These are phyloP conservation scores for Sporormia fimetaria DNA, from an alignment of 495 filamentous ascomycete genomes.

Conservation along the genomic window DNA sequence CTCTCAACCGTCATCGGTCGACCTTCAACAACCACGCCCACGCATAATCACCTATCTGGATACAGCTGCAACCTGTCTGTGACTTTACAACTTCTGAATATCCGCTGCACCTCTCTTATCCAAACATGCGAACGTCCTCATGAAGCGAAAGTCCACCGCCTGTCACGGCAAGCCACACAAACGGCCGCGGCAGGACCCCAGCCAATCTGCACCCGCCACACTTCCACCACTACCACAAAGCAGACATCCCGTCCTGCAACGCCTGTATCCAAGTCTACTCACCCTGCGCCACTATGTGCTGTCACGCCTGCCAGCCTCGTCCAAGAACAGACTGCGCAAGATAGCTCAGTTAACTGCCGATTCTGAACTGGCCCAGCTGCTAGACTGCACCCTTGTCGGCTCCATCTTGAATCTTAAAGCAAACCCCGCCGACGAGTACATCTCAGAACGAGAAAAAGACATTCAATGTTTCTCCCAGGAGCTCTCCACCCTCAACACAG, in stretches of 20 bases:
- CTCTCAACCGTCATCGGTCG: no score
- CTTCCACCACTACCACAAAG: conserved; percentile 8
- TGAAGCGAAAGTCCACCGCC: conserved; percentile 24
- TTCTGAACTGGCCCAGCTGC: conserved; percentile 41
- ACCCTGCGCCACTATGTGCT: conserved; percentile 64
- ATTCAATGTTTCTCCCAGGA: conserved; percentile 60
- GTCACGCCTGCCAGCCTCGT: conserved; percentile 40
- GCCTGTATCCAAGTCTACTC: conserved; percentile 58
- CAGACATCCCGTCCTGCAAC: conserved; percentile 57
- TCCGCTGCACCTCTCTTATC: no score
- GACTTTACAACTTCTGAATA: no score
- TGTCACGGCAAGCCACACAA: conserved; percentile 13
- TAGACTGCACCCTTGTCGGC: conserved; percentile 61
- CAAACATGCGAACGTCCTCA: no score
- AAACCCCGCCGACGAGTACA: conserved; percentile 27
- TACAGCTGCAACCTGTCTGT: no score
- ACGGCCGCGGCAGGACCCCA: conserved; percentile 8
- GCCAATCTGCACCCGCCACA: conserved; percentile 26
- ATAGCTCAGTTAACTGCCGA: conserved; percentile 33
- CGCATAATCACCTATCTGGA: no score
- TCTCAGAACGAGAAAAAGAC: conserved; percentile 40
- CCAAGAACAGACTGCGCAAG: conserved; percentile 42
- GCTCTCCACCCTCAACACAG: conserved; percentile 35
- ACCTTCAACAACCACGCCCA: no score
- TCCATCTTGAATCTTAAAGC: conserved; percentile 28